A percentile compares a stretch with the other conserved stretches of the same genome.
Conservation (phyloP, 306 rosid genomes). For the Ziziphus jujuba region DNA sequence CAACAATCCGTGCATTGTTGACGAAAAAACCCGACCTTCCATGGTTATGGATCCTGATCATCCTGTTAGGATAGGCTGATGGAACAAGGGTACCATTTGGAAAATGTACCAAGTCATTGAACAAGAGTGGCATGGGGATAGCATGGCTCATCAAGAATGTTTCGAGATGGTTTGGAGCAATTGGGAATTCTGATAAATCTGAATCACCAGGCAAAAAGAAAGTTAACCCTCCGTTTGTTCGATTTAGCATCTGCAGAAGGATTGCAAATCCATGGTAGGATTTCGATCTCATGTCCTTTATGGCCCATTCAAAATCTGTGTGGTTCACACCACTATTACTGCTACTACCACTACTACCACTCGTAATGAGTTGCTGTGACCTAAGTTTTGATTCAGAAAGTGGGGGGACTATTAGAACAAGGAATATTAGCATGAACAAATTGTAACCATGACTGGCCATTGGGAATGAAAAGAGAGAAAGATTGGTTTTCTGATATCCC, state of each 20-base stretch:
- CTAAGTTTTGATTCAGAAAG: constrained; percentile 28
- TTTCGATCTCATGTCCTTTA: constrained; percentile 49
- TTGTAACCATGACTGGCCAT: constrained; percentile 24
- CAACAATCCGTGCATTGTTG: constrained; percentile 51
- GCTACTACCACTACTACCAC: neutral
- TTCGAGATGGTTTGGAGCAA: constrained; percentile 29
- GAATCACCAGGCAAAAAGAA: constrained; percentile 55
- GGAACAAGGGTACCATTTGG: constrained; percentile 65
- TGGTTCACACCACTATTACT: no score
- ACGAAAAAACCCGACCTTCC: constrained; percentile 2
- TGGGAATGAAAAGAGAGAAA: no score
- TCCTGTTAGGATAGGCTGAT: constrained; percentile 29
- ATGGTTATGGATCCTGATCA: constrained; percentile 44
- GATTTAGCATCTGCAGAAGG: constrained; percentile 60
- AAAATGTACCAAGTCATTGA: constrained; percentile 49
- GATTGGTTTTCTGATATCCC: no score
- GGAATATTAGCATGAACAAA: constrained; percentile 14
- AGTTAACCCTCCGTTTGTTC: constrained; percentile 37
- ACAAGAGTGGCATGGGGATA: constrained; percentile 44
- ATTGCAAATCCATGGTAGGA: constrained; percentile 53
- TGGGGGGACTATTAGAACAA: constrained; percentile 24
- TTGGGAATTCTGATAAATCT: constrained; percentile 36
- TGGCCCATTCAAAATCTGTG: constrained; percentile 41
- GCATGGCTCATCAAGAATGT: constrained; percentile 45
- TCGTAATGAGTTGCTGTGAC: neutral